Conservation (phyloP, 1,284 basidiomycete species). For the Sutorius eximius region DNA sequence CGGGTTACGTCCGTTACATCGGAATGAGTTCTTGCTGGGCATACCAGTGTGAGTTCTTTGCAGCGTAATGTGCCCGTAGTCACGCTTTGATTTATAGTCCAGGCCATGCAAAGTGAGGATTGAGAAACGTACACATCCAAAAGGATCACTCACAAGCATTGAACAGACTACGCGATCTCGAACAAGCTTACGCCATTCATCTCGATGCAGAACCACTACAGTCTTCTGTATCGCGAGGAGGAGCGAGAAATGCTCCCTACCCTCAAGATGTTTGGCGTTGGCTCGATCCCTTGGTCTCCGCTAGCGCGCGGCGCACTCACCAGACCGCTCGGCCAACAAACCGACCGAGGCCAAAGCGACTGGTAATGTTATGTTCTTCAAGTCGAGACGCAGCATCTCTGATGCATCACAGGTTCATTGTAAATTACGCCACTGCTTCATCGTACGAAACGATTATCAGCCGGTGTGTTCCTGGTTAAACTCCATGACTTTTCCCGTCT, state of each 20-base stretch:
- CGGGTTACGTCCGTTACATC: constrained; percentile 56
- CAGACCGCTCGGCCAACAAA: constrained; percentile 37
- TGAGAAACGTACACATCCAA: neutral
- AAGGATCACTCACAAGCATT: constrained; percentile 1
- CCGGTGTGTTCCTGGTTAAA: constrained; percentile 18
- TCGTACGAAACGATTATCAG: constrained; percentile 32
- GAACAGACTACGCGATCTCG: constrained; percentile 34
- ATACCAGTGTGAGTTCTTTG: constrained; percentile 36
- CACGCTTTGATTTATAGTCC: constrained; percentile 24
- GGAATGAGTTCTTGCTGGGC: constrained; percentile 50
- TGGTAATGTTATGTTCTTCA: constrained; percentile 14
- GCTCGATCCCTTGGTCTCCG: constrained; percentile 46
- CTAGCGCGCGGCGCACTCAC: constrained; percentile 43
- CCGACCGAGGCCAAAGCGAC: constrained; percentile 32
- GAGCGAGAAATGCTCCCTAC: constrained; percentile 59
- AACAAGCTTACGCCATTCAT: constrained; percentile 54
- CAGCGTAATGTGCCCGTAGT: neutral
- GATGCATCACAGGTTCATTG: constrained; percentile 29
- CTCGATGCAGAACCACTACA: constrained; percentile 59
- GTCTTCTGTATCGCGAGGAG: constrained; percentile 52
- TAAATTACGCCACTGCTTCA: constrained; percentile 21
- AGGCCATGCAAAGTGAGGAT: constrained; percentile 38
- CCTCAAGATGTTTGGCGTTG: constrained; percentile 39
- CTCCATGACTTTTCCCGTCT: neutral
- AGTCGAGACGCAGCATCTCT: neutral